phyloP scores from a whole-genome alignment of 768 basidiomycete species.

The Pisolithus orientalis region DNA sequence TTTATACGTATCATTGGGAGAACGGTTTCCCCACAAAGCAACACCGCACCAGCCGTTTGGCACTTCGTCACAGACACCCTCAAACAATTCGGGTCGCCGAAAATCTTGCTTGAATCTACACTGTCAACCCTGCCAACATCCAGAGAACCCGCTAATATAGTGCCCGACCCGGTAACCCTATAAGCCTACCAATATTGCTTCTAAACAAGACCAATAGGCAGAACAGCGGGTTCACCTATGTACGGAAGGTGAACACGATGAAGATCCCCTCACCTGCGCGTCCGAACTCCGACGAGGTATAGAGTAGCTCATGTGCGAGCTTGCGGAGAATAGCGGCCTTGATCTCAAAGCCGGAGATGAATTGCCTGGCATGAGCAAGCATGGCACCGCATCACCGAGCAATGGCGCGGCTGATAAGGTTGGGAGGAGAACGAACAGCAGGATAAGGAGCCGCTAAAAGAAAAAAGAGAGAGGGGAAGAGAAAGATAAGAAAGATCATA shows the following conservation, averaged over 20 bases:
- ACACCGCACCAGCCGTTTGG: too few relatives aligned
- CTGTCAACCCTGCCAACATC: not conserved
- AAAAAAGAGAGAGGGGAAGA: not conserved
- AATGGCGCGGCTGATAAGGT: too few relatives aligned
- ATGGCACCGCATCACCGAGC: too few relatives aligned
- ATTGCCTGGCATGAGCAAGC: not conserved
- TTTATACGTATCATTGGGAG: too few relatives aligned
- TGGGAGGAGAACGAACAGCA: too few relatives aligned
- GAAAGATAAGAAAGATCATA: constrained; percentile 1
- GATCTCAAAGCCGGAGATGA: not conserved
- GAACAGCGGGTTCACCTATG: not conserved
- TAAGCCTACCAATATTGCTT: too few relatives aligned
- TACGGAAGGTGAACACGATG: not conserved
- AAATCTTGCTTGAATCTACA: not conserved
- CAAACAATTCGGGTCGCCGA: too few relatives aligned
- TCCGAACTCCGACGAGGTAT: constrained; percentile 37
- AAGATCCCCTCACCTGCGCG: constrained; percentile 24
- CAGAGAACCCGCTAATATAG: too few relatives aligned
- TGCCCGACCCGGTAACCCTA: too few relatives aligned
- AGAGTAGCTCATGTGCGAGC: constrained; percentile 33
- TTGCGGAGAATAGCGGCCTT: constrained; percentile 5
- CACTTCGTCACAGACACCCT: too few relatives aligned
- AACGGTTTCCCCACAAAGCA: too few relatives aligned
- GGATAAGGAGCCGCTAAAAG: too few relatives aligned
- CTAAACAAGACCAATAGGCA: not conserved